A percentile compares a stretch with the other conserved stretches of the same genome.
Conservation (phyloP, 2,329 filamentous ascomycete species). For the Colletotrichum musae region DNA sequence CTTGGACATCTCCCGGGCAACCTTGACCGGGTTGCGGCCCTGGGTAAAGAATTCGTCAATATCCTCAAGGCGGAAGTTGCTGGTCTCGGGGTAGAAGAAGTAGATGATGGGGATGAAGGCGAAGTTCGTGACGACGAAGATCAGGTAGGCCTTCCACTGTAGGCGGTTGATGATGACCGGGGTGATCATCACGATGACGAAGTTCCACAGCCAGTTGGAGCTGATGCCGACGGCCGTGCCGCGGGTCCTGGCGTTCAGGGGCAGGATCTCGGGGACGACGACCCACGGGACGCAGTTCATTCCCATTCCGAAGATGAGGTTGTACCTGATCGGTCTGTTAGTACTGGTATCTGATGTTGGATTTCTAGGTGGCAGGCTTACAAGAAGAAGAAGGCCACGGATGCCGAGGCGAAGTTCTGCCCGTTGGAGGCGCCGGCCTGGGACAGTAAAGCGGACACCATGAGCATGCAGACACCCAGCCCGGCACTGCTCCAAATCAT, state of each 20-base stretch:
- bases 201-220: conserved; percentile 56
- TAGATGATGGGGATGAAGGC: conserved; percentile 59
- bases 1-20: conserved; percentile 34
- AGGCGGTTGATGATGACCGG: conserved; percentile 63
- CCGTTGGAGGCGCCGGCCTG: conserved; percentile 37
- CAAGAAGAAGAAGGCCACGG: conserved; percentile 55
- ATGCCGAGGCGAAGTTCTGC: conserved; percentile 44
- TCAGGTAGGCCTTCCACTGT: conserved; percentile 66
- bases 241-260: conserved; percentile 50
- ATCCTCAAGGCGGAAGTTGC: conserved; percentile 63
- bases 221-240: conserved; percentile 51
- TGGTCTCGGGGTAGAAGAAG: conserved; percentile 68
- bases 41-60: conserved; percentile 63
- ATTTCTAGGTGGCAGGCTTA: conserved; percentile 37
- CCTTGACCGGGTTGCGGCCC: conserved; percentile 41
- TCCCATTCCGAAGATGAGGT: conserved; percentile 46
- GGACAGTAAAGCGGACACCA: conserved; percentile 53
- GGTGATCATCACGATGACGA: conserved; percentile 64
- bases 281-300: conserved; percentile 55
- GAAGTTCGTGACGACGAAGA: conserved; percentile 65
- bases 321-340: conserved; percentile 44
- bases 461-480: conserved; percentile 53
- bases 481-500: conserved; percentile 59
- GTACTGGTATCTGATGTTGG: neutral
- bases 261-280: conserved; percentile 54